These are phyloP conservation scores for Abelmoschus esculentus DNA, from an alignment of 345 rosid genomes.

Conservation along the genomic window DNA sequence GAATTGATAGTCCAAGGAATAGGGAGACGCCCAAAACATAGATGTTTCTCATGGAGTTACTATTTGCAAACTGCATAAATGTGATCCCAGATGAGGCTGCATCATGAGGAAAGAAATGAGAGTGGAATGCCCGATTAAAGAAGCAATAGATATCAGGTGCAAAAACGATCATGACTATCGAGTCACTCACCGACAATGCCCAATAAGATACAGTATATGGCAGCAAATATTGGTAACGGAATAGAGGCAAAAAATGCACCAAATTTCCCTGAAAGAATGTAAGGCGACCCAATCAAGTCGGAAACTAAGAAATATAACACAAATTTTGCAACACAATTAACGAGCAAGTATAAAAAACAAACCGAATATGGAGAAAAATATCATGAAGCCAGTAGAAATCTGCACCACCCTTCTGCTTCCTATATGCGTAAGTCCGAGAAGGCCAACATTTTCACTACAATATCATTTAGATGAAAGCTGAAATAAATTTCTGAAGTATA, in stretches of 20 bases:
- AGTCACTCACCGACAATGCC: conserved; percentile 77
- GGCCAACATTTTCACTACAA: conserved; percentile 94
- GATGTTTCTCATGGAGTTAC: not conserved
- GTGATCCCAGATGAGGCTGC: not conserved
- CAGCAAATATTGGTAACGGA: conserved; percentile 87
- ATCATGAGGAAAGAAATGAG: not conserved
- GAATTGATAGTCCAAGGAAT: not conserved
- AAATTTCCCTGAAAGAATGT: conserved; percentile 61
- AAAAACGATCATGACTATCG: not conserved
- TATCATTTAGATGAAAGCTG: conserved; percentile 1
- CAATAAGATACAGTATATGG: conserved; percentile 76
- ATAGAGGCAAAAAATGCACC: conserved; percentile 98
- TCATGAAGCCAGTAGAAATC: conserved; percentile 89
- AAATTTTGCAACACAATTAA: not conserved
- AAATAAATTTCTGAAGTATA: not conserved
- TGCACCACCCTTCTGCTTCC: conserved; percentile 98
- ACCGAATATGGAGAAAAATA: conserved; percentile 97
- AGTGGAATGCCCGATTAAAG: not conserved
- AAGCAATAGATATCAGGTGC: not conserved
- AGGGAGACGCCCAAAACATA: not conserved
- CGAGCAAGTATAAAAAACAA: conserved; percentile 11
- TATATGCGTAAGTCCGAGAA: conserved; percentile 77
- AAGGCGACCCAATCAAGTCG: not conserved
- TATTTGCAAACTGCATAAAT: not conserved
- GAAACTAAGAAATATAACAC: not conserved